Base-by-base conservation (phyloP, 345 rosid genomes). In the Adansonia digitata region DNA sequence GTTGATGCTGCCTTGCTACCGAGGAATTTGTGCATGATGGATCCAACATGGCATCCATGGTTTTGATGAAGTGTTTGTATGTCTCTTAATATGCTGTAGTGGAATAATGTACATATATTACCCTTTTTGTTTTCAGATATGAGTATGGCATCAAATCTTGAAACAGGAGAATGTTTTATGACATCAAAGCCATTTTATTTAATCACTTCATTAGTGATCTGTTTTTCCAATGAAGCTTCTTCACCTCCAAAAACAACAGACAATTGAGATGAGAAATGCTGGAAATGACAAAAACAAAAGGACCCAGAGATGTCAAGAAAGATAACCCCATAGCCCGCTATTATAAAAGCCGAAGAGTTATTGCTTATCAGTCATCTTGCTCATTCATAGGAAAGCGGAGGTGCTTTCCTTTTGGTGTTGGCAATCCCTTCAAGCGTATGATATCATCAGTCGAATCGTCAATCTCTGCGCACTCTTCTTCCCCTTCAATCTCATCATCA, bases 31-130 rank as follows among this genome's bases (percentile, higher is more conserved):
- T 96, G 99, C 77, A 92, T 92, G 99, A 96, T 96, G 97, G 99
- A 96, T 82, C 99, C 99, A 56, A 96, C 98, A 17, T 96, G 99
- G 99, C 98, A 93, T 84, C 99, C 99, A 39, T 96, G 98, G 99
- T 96, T 96, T 87, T 96, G 76, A 85, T 77, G 9, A 66, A 71
- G 8, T 31, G 3, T 3, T 31, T 31, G 34, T n/a, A n/a, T n/a
- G n/a, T n/a, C n/a, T n/a, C n/a, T 42, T 13, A 40, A 10, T 56
- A 56, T 56, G 31, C 12, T 55, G 34, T 56, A 56, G n/a, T 1
- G 1, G 3, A 31, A 31, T 31, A 13, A 57, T 57, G 7, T 56
- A 10, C 61, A 56, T 24, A 43, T 43, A 12, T 43, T 43, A 2
- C 46, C 1, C 29, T 20, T 53, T 53, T 11, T 53, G 57, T 53